These are phyloP conservation scores for Trypethelium eluteriae DNA, from an alignment of 495 filamentous ascomycete species.

Conservation along the genomic window DNA sequence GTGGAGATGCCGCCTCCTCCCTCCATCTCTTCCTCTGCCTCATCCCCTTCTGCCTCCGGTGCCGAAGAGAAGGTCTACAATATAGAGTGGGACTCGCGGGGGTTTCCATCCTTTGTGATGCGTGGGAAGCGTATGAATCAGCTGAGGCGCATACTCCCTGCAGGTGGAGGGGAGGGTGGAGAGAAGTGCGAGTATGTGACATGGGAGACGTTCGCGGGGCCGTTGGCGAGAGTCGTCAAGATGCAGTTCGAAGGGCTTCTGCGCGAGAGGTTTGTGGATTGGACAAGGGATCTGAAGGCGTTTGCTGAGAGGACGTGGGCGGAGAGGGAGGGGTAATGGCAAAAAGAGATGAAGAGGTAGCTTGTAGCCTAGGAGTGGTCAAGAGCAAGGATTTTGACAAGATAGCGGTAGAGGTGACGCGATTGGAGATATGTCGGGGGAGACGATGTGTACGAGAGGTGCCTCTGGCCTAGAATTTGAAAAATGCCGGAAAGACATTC, in stretches of 20 bases:
- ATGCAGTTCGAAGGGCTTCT: slow-evolving; percentile 10
- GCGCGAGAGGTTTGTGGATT: slow-evolving; percentile 17
- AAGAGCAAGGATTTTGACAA: too few relatives aligned
- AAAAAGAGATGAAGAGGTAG: not conserved
- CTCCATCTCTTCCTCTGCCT: slow-evolving; percentile 2
- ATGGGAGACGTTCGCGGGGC: slow-evolving; percentile 15
- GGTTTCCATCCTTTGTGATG: slow-evolving; percentile 8
- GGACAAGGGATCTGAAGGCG: slow-evolving; percentile 14
- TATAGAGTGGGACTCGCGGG: slow-evolving; percentile 8
- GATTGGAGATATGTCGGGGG: too few relatives aligned
- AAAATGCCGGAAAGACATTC: too few relatives aligned
- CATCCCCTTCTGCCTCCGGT: not conserved
- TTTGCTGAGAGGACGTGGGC: slow-evolving; percentile 14
- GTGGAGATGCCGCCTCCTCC: slow-evolving; percentile 5
- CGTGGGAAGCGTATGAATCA: slow-evolving; percentile 11
- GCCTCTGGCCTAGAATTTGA: too few relatives aligned
- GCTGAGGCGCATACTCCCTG: not conserved
- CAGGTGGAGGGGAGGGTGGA: not conserved
- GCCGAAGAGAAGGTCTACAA: not conserved
- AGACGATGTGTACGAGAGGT: too few relatives aligned
- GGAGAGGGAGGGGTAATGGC: not conserved
- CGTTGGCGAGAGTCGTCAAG: slow-evolving; percentile 7
- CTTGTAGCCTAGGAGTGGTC: too few relatives aligned
- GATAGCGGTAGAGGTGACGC: too few relatives aligned
- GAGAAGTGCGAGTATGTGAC: slow-evolving; percentile 16